Evolutionary conservation across 768 basidiomycete species (phyloP), one percentile per base, ranked within the genome.

Genomic region (Cantharellus anzutake): DNA sequence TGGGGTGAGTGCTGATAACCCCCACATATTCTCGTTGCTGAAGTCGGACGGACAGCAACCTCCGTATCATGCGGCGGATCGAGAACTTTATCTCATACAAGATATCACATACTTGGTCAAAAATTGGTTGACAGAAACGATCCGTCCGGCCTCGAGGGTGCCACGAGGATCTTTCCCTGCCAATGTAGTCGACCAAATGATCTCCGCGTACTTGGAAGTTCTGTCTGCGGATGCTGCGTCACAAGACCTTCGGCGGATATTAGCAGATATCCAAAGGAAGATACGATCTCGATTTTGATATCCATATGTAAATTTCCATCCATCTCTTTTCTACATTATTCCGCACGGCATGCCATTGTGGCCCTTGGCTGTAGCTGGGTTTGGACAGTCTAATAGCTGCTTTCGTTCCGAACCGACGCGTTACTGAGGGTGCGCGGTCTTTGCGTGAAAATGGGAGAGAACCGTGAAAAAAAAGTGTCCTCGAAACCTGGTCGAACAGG

Each of bases 81-180:
- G 86, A 66, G 75, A 74, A 41, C 86, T 85, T 62, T 83, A 88
- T 2, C 85, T 90, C 60, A 87, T 86, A 0, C 77, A 82, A 4
- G 87, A 89, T 65, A 86, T 91, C 66, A 85, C 87, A 44, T 71
- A 86, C 44, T 74, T 91, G n/a, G 70, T 91, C 16, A 74, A 73
- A 29, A 87, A 90, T 65, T 91, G 88, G 88, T 67, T 89, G 40
- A 79, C 83, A 59, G 84, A 83, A 60, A 82, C 78, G n/a, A 80
- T 76, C 64, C 76, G 84, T 60, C 81, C 86, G 2, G 83, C 84
- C 62, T 78, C 84, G n/a, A 74, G 73, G 7, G 70, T 76, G 51
- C 72, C 78, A 37, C 74, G 78, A 52, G 75, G 76, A 40, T 84
- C 85, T 66, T 80, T 90, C 69, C 88, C 88, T 7, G 87, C 81